Evolutionary conservation across 2,329 filamentous ascomycete genomes (phyloP).

Genomic region (Dryadomyces quercus-mongolicae): DNA sequence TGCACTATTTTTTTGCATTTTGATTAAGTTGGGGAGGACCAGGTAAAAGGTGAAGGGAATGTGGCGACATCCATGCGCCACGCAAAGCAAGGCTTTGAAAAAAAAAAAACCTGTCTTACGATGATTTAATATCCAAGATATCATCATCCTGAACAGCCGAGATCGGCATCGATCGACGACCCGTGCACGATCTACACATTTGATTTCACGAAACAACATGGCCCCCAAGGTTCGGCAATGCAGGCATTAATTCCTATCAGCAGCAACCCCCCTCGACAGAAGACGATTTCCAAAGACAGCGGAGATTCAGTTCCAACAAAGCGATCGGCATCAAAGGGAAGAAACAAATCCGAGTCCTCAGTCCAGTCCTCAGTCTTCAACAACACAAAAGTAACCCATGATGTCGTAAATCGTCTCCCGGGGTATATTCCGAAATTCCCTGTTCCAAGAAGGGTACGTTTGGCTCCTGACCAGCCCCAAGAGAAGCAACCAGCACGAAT

Average conservation of each 20-base stretch:
- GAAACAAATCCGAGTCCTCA: not conserved
- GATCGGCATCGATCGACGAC: too few species aligned
- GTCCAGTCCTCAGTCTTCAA: constrained; percentile 5
- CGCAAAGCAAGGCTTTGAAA: too few species aligned
- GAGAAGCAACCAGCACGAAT: constrained; percentile 3
- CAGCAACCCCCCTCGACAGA: not conserved
- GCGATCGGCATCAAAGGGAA: constrained; percentile 2
- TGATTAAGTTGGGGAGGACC: too few species aligned
- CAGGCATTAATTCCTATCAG: constrained; percentile 2
- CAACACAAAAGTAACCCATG: constrained; percentile 9
- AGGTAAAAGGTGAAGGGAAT: not conserved
- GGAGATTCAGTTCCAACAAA: constrained; percentile 1
- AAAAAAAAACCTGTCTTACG: too few species aligned
- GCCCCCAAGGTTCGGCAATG: not conserved
- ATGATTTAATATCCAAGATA: too few species aligned
- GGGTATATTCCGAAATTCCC: constrained; percentile 14
- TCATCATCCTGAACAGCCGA: too few species aligned
- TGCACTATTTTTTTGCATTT: not conserved
- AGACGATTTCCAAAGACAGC: constrained; percentile 1
- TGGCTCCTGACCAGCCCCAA: constrained; percentile 2
- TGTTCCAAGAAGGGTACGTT: constrained; percentile 7
- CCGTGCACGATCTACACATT: too few species aligned
- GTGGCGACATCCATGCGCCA: not conserved
- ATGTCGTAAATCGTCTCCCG: constrained; percentile 12
- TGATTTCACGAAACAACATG: too few species aligned